Percentiles rank a stretch among this genome's conserved stretches.
Conservation (phyloP, 73 alveolate species). For the Uronychia setigera region DNA sequence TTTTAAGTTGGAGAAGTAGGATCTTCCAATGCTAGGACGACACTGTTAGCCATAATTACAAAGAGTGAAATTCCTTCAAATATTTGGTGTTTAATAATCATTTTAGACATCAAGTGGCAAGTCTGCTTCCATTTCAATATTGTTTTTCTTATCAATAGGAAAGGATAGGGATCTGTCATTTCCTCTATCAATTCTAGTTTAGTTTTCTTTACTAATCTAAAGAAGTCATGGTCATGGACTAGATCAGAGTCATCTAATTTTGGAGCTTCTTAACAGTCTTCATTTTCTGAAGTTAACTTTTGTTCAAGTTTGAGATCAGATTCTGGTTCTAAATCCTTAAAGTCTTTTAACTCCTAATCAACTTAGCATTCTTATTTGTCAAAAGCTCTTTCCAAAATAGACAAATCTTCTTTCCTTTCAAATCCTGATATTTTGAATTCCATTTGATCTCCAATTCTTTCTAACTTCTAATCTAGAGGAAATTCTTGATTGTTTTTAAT, state of each 20-base stretch:
- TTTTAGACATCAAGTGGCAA: not conserved
- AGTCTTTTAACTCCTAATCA: no score
- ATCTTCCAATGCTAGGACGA: constrained; percentile 78
- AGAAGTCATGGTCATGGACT: not conserved
- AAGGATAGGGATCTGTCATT: not conserved
- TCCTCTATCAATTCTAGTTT: not conserved
- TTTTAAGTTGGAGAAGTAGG: constrained; percentile 70
- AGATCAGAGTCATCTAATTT: not conserved
- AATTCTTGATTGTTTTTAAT: no score
- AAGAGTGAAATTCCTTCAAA: constrained; percentile 48
- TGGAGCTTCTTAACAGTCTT: not conserved
- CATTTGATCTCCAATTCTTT: no score
- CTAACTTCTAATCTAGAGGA: no score
- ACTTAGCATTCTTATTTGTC: no score
- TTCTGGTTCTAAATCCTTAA: no score
- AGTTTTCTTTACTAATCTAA: not conserved
- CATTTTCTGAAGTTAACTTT: no score
- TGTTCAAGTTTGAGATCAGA: no score
- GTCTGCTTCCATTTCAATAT: not conserved
- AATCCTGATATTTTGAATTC: no score
- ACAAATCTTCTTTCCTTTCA: no score
- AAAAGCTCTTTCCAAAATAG: no score
- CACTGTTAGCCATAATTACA: constrained; percentile 58
- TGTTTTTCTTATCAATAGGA: not conserved
- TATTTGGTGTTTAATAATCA: not conserved